A percentile compares a stretch with the other conserved stretches of the same genome.
Evolutionary conservation across 2,329 filamentous ascomycete species (phyloP).

Genomic region (Ophiostoma angusticollis): DNA sequence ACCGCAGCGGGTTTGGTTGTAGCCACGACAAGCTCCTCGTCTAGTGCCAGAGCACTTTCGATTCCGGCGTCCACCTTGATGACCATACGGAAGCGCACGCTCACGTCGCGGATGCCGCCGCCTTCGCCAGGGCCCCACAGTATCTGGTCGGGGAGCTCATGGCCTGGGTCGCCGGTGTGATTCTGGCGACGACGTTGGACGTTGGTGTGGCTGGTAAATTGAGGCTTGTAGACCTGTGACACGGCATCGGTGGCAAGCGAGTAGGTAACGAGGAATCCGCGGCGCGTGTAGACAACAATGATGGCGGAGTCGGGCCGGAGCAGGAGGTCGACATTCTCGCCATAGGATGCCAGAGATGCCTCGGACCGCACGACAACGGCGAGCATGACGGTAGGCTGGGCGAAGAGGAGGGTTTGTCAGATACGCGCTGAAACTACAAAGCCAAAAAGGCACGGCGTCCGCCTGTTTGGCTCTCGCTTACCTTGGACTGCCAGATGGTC

Average conservation of each 20-base stretch:
- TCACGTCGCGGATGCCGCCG: constrained; percentile 70
- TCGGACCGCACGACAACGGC: constrained; percentile 73
- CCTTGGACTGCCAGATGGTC: constrained; percentile 95
- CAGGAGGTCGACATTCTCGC: constrained; percentile 69
- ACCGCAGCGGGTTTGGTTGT: constrained; percentile 87
- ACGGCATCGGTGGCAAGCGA: constrained; percentile 75
- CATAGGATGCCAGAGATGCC: constrained; percentile 69
- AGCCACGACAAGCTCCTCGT: constrained; percentile 85
- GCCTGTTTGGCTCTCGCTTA: constrained; percentile 25
- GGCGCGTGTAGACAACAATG: constrained; percentile 74
- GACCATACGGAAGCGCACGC: constrained; percentile 87
- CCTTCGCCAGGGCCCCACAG: constrained; percentile 71
- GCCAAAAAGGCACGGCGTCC: too few relatives aligned
- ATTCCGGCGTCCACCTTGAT: constrained; percentile 97
- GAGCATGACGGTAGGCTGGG: constrained; percentile 74
- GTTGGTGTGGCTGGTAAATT: constrained; percentile 57
- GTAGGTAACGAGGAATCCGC: constrained; percentile 88
- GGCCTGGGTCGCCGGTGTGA: constrained; percentile 43
- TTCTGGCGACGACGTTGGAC: constrained; percentile 49
- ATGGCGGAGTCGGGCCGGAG: constrained; percentile 87
- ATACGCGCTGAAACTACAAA: too few relatives aligned
- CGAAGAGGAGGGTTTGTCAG: constrained; percentile 8
- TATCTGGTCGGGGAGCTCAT: constrained; percentile 46
- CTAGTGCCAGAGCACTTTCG: constrained; percentile 70
- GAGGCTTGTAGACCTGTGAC: constrained; percentile 71